Evolutionary conservation across 1,284 basidiomycete species (phyloP), one percentile per base, ranked within the genome.

Genomic region (Melampsora larici-populina): DNA sequence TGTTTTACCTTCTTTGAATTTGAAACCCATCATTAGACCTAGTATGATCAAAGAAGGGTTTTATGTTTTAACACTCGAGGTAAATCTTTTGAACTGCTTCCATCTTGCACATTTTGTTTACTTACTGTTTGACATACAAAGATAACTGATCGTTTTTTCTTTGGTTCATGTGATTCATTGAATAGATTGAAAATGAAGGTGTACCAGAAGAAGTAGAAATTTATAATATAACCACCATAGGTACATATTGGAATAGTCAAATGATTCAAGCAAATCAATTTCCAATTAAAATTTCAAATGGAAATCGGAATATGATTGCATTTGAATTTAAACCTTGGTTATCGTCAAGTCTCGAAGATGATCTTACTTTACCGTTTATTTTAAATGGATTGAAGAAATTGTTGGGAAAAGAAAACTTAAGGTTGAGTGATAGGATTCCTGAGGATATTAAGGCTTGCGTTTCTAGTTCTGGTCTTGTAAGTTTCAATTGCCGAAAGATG

Each of bases 61-160:
- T 40, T 92, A 89, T 82, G 80, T 86, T 6, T 73, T 92, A n/a
- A 86, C 87, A 71, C 80, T 92, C 9, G 88, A 89, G 79, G 81
- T 82, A 18, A 60, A 76, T 60, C 15, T 64, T 58, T 48, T 33
- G 33, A 17, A 36, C 31, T 51, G 51, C 64, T 29, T 26, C 33
- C 62, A 49, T 51, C 51, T 66, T 51, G 6, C 21, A 31, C 15
- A 15, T 67, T 40, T 31, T 67, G 65, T 67, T 40, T 0, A 40
- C 40, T 46, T 15, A 36, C 6, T 46, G 40, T 67, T 67, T 13
- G 18, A 17, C 11, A 9, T 31, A 29, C 26, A 64, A 64, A n/a
- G 17, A 24, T 70, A 13, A 26, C 29, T 17, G 43, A 24, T 49
- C 7, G n/a, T 17, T 29, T 21, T 55, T 15, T n/a, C n/a, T n/a